A percentile compares a stretch with the other conserved stretches of the same genome.
phyloP scores from a whole-genome alignment of 2,329 filamentous ascomycete genomes.

The Nothophaeocryptopus gaeumannii region DNA sequence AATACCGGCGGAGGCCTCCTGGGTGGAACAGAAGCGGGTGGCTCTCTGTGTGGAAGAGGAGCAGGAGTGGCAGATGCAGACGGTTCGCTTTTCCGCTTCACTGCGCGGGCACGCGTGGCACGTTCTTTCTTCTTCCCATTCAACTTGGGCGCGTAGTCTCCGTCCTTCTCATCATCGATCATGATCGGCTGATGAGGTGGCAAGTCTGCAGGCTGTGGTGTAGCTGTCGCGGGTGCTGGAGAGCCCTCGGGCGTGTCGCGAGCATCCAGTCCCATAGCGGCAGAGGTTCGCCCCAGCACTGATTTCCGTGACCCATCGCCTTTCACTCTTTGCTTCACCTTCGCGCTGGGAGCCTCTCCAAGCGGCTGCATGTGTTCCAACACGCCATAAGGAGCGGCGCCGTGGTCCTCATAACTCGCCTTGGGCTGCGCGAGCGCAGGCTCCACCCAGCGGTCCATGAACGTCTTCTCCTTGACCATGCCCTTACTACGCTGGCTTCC shows the following conservation, averaged over 20 bases:
- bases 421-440: conserved; percentile 52
- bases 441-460: conserved; percentile 48
- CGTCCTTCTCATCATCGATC: conserved; percentile 47
- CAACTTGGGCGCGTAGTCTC: conserved; percentile 43
- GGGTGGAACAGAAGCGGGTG: conserved; percentile 4
- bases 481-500: conserved; percentile 30
- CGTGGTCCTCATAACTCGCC: conserved; percentile 75
- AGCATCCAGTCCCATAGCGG: conserved; percentile 40
- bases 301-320: conserved; percentile 43
- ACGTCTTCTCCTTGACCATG: conserved; percentile 36
- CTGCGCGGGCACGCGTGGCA: conserved; percentile 20
- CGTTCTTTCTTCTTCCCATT: conserved; percentile 35
- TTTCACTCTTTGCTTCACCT: conserved; percentile 57
- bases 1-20: conserved; percentile 9
- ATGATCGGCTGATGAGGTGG: conserved; percentile 32
- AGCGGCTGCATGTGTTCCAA: conserved; percentile 81
- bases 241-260: conserved; percentile 46
- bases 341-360: conserved; percentile 65
- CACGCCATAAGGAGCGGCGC: conserved; percentile 68
- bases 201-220: conserved; percentile 40
- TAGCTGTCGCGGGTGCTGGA: conserved; percentile 21
- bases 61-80: conserved; percentile 22
- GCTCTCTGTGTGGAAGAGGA: conserved; percentile 4
- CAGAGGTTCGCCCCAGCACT: conserved; percentile 42
- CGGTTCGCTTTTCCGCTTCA: conserved; percentile 26